Percentiles rank a stretch among this genome's conserved stretches.
phyloP scores from a whole-genome alignment of 805 yeast species.

The Cyberlindnera mrakii region DNA sequence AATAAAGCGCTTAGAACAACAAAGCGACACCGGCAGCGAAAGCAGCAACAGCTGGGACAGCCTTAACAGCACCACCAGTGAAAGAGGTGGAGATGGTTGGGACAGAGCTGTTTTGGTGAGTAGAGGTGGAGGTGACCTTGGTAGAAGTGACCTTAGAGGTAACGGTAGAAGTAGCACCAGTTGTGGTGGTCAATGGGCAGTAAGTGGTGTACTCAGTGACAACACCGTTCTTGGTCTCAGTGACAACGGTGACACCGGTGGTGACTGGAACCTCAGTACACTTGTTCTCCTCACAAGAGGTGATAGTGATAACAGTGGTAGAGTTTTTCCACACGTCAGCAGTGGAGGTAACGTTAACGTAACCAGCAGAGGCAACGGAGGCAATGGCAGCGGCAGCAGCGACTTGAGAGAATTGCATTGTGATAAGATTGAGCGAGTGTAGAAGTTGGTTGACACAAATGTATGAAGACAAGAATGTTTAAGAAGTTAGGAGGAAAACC shows the following conservation, averaged over 20 bases:
- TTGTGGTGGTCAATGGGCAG: constrained; percentile 16
- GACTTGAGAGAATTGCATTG: constrained; percentile 31
- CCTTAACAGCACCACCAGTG: constrained; percentile 40
- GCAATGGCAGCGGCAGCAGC: constrained; percentile 24
- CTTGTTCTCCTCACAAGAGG: constrained; percentile 18
- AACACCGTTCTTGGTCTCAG: constrained; percentile 17
- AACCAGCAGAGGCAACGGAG: constrained; percentile 24
- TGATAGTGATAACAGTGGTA: constrained; percentile 29
- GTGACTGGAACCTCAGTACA: constrained; percentile 22
- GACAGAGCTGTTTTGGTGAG: constrained; percentile 10
- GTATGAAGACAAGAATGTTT: constrained; percentile 13
- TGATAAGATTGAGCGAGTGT: constrained; percentile 23
- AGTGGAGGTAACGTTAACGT: constrained; percentile 21
- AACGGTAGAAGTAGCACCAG: constrained; percentile 8
- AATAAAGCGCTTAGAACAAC: constrained; percentile 32
- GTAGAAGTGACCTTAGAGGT: constrained; percentile 13
- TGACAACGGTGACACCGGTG: constrained; percentile 23
- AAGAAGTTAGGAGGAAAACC: not conserved
- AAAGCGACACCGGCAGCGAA: constrained; percentile 45
- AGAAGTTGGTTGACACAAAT: constrained; percentile 22
- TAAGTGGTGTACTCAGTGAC: constrained; percentile 22
- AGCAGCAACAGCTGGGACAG: constrained; percentile 43
- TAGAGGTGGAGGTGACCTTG: constrained; percentile 2
- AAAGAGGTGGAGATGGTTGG: constrained; percentile 25
- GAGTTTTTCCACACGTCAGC: constrained; percentile 22